Evolutionary conservation across 805 yeast genomes (phyloP).

Genomic region (Metschnikowia similis): DNA sequence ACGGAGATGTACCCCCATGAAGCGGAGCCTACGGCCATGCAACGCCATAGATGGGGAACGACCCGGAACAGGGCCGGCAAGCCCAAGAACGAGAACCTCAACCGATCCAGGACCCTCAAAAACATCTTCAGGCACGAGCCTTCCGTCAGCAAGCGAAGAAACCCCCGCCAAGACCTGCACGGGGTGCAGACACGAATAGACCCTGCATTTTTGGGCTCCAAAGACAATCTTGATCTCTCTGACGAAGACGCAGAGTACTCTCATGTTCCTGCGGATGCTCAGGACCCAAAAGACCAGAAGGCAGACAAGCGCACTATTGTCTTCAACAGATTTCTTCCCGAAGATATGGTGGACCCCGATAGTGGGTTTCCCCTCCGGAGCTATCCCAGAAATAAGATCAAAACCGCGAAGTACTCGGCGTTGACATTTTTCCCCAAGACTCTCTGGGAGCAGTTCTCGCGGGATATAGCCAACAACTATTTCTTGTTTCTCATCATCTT

Average conservation of each 20-base stretch:
- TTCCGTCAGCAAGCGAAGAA: conserved; percentile 10
- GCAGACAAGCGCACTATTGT: conserved; percentile 13
- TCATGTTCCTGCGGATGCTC: conserved; percentile 1
- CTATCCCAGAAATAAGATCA: conserved; percentile 54
- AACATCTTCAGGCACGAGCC: conserved; percentile 27
- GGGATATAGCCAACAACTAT: conserved; percentile 56
- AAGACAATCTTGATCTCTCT: conserved; percentile 9
- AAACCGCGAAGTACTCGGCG: conserved; percentile 63
- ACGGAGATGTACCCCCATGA: conserved; percentile 11
- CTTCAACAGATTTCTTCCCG: conserved; percentile 60
- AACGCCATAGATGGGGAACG: conserved; percentile 88
- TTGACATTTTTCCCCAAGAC: conserved; percentile 55
- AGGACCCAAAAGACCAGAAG: conserved; percentile 29
- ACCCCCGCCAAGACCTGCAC: conserved; percentile 10
- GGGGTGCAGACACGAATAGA: conserved; percentile 3
- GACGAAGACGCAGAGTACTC: conserved; percentile 17
- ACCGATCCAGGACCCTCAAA: conserved; percentile 58
- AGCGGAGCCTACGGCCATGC: conserved; percentile 46
- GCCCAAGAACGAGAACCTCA: conserved; percentile 45
- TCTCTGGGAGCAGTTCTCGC: conserved; percentile 46
- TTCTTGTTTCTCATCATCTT: conserved; percentile 52
- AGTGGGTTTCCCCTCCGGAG: conserved; percentile 26
- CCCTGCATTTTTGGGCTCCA: neutral
- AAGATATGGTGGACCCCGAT: conserved; percentile 42
- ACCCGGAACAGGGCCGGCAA: conserved; percentile 70